Evolutionary conservation across 352 stramenopile genomes (phyloP).

Genomic region (Globisporangium splendens): DNA sequence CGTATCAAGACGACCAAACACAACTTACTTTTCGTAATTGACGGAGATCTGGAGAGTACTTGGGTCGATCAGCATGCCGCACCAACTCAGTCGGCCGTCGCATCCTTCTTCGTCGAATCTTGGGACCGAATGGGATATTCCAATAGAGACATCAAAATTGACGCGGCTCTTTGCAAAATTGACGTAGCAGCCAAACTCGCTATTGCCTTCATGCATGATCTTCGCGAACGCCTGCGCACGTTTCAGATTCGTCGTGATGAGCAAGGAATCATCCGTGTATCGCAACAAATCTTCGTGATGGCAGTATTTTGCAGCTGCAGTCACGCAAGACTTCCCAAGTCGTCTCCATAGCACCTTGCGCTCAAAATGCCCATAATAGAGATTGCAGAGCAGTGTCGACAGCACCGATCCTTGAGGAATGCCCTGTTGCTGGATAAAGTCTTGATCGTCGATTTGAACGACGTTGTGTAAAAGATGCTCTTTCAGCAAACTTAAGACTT

Average conservation of each 20-base stretch:
- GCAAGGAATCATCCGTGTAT: slow-evolving; percentile 81
- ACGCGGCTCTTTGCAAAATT: slow-evolving; percentile 76
- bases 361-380: slow-evolving; percentile 83
- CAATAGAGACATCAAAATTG: slow-evolving; percentile 41
- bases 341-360: slow-evolving; percentile 44
- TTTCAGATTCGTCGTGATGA: slow-evolving; percentile 48
- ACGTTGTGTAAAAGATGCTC: slow-evolving; percentile 62
- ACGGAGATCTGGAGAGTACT: slow-evolving; percentile 52
- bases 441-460: slow-evolving; percentile 43
- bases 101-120: slow-evolving; percentile 16
- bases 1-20: neutral
- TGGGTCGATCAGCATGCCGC: slow-evolving; percentile 65
- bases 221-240: slow-evolving; percentile 45
- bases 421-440: slow-evolving; percentile 56
- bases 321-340: slow-evolving; percentile 23
- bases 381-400: slow-evolving; percentile 75
- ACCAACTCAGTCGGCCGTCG: slow-evolving; percentile 44
- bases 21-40: slow-evolving; percentile 74
- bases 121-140: slow-evolving; percentile 8
- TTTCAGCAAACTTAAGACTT: slow-evolving; percentile 50
- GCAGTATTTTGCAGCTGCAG: slow-evolving; percentile 19
- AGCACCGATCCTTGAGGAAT: slow-evolving; percentile 84
- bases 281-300: slow-evolving; percentile 63
- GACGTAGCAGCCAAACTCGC: slow-evolving; percentile 58
- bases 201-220: slow-evolving; percentile 59